These are phyloP conservation scores for Tetrahymena thermophila DNA, from an alignment of 73 alveolate species.

Conservation along the genomic window DNA sequence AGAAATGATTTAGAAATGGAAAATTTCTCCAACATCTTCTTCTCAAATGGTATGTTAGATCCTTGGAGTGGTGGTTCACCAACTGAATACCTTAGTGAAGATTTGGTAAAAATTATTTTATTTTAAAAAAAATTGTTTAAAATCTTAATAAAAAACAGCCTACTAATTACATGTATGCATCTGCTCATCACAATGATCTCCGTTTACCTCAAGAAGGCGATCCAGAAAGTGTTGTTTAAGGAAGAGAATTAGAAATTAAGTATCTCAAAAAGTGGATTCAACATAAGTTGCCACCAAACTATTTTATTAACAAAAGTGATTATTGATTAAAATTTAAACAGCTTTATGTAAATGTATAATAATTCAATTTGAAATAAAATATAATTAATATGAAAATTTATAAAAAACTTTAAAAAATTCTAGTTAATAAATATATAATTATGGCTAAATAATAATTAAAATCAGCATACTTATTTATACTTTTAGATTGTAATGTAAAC, in stretches of 20 bases:
- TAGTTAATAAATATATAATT: no score
- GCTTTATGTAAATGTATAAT: no score
- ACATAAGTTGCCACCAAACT: neutral
- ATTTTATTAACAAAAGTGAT: neutral
- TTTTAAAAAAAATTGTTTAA: neutral
- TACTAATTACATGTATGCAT: neutral
- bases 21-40: slow-evolving; percentile 36
- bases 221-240: slow-evolving; percentile 12
- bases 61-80: slow-evolving; percentile 57
- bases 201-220: slow-evolving; percentile 5
- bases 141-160: neutral
- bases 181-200: slow-evolving; percentile 4
- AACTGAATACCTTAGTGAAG: neutral
- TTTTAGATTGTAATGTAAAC: no score
- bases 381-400: no score
- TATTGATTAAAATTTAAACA: neutral
- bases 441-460: no score
- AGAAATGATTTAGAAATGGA: slow-evolving; percentile 13
- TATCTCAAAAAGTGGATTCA: neutral
- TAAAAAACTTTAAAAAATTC: no score
- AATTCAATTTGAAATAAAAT: neutral
- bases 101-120: neutral
- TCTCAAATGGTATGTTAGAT: slow-evolving; percentile 51
- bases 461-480: no score
- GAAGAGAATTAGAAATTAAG: neutral